Conservation (phyloP, 768 basidiomycete species). For the Tylopilus sp. region DNA sequence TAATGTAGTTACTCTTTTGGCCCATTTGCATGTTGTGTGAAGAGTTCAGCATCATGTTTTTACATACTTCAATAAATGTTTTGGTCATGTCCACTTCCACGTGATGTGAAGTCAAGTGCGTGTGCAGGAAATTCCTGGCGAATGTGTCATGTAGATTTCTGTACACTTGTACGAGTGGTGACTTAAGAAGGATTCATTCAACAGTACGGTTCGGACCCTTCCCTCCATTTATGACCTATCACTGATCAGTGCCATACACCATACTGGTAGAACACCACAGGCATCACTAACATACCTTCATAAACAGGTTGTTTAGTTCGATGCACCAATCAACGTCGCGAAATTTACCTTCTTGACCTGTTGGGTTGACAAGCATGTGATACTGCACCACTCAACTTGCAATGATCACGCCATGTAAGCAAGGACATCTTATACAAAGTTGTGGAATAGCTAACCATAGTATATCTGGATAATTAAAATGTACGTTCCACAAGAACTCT, state of each 20-base stretch:
- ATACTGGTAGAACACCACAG: no score
- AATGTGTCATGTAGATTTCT: not conserved
- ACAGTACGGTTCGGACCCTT: not conserved
- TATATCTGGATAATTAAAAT: not conserved
- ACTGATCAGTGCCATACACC: no score
- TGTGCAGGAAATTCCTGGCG: not conserved
- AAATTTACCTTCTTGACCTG: not conserved
- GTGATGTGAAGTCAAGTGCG: not conserved
- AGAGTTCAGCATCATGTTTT: not conserved
- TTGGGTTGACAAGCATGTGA: not conserved
- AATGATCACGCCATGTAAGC: not conserved
- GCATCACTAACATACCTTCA: no score
- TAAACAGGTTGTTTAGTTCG: not conserved
- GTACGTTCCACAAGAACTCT: conserved; percentile 13
- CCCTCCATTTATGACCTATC: not conserved
- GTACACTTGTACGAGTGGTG: not conserved
- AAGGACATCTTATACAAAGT: no score
- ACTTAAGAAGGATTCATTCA: not conserved
- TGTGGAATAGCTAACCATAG: no score
- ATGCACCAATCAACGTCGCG: not conserved
- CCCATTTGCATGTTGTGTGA: not conserved
- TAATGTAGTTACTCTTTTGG: not conserved
- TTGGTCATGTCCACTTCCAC: not conserved
- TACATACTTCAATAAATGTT: not conserved
- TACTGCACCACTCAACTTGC: not conserved